These are phyloP conservation scores for Pouteria glomerata DNA, from an alignment of 148 eudicot species.

Conservation along the genomic window DNA sequence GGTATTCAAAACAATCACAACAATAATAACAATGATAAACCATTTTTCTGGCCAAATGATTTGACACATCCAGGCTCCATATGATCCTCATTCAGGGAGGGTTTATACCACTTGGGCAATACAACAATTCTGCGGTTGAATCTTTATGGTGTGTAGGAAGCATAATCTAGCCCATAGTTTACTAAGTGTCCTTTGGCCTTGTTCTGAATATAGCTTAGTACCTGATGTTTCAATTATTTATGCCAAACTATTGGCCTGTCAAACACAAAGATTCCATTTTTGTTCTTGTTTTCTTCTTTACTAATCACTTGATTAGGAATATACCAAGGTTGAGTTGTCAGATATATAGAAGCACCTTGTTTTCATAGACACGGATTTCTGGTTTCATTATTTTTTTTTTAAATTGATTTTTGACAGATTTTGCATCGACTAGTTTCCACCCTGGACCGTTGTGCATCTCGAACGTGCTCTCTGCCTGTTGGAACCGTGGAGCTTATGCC, in stretches of 20 bases:
- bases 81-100: background rate
- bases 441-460: constrained; percentile 92
- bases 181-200: constrained; percentile 2
- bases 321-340: background rate
- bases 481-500: constrained; percentile 96
- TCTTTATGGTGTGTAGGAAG: background rate
- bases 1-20: background rate
- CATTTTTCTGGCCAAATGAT: background rate
- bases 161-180: background rate
- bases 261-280: background rate
- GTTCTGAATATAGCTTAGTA: background rate
- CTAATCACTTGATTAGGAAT: background rate
- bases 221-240: background rate
- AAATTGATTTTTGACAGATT: constrained; percentile 44
- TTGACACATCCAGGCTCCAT: background rate
- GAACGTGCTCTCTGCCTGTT: constrained; percentile 89
- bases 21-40: too few relatives aligned
- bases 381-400: background rate
- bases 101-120: background rate
- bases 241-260: background rate
- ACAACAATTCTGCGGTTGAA: background rate
- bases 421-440: constrained; percentile 69
- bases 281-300: background rate
- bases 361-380: background rate
- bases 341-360: constrained; percentile 3